These are phyloP conservation scores for Agarophyton chilense DNA, from an alignment of 23 red algal species.

Conservation along the genomic window DNA sequence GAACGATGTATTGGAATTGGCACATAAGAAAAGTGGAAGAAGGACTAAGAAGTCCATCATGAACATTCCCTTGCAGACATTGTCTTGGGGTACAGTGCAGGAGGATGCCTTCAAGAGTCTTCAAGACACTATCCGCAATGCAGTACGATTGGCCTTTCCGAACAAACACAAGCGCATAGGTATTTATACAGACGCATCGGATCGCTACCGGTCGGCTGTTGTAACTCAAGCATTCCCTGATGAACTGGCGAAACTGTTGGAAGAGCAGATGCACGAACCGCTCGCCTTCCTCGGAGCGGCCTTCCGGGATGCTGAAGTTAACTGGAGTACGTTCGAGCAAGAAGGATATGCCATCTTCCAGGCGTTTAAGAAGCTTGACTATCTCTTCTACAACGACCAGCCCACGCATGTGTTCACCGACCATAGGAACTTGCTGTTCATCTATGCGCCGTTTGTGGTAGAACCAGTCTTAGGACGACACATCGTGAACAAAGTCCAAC, in stretches of 20 bases:
- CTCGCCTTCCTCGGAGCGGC: background rate
- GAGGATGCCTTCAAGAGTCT: conserved; percentile 11
- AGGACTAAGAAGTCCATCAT: conserved; percentile 1
- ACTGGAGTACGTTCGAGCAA: background rate
- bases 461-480: conserved; percentile 7
- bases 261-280: background rate
- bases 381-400: background rate
- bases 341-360: conserved; percentile 41
- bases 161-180: background rate
- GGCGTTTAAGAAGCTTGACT: background rate
- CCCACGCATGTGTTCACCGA: conserved; percentile 4
- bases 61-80: background rate
- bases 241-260: background rate
- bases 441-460: conserved; percentile 10
- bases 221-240: background rate
- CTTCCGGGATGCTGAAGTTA: background rate
- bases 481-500: conserved; percentile 25
- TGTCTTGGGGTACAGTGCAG: background rate
- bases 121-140: background rate
- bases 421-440: conserved; percentile 19
- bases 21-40: background rate
- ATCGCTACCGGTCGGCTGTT: background rate
- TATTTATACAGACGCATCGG: conserved; percentile 15
- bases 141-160: background rate
- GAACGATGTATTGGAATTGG: background rate